A percentile compares a stretch with the other conserved stretches of the same genome.
Evolutionary conservation across 2,329 filamentous ascomycete species (phyloP).

Genomic region (Orbilia brochopaga): DNA sequence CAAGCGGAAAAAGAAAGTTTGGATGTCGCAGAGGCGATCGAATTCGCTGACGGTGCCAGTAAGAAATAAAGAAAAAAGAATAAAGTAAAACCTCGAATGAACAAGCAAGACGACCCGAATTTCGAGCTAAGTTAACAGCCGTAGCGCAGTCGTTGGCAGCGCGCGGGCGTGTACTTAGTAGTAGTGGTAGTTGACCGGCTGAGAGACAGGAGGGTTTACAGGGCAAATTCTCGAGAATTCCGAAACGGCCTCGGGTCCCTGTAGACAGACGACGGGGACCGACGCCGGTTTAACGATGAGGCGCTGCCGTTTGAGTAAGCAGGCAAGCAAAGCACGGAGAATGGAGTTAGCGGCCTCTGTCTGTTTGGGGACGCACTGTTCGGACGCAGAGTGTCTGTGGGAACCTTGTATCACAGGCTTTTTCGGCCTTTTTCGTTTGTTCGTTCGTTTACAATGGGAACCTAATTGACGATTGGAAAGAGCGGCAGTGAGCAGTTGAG

Average conservation of each 20-base stretch:
- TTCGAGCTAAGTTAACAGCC: slow-evolving; percentile 12
- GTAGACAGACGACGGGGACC: slow-evolving; percentile 27
- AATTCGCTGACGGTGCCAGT: slow-evolving; percentile 8
- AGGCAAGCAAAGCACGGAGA: background rate
- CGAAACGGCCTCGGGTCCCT: slow-evolving; percentile 35
- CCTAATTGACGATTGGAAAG: background rate
- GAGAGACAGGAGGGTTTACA: slow-evolving; percentile 51
- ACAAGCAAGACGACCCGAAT: slow-evolving; percentile 50
- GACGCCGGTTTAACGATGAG: slow-evolving; percentile 36
- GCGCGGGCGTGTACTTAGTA: background rate
- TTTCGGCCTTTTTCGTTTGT: background rate
- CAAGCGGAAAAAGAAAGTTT: slow-evolving; percentile 20
- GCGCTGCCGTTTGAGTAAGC: slow-evolving; percentile 23
- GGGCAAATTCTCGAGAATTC: slow-evolving; percentile 29
- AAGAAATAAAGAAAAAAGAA: background rate
- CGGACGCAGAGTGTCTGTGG: slow-evolving; percentile 12
- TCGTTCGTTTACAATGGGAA: slow-evolving; percentile 1
- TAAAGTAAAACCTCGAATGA: too few relatives aligned
- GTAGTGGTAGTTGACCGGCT: slow-evolving; percentile 6
- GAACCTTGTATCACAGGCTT: slow-evolving; percentile 44
- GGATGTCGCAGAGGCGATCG: slow-evolving; percentile 22
- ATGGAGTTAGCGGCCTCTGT: slow-evolving; percentile 2
- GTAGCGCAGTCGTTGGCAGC: slow-evolving; percentile 18
- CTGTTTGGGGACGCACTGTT: slow-evolving; percentile 18
- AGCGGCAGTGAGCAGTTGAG: slow-evolving; percentile 4